Evolutionary conservation across 2,329 filamentous ascomycete species (phyloP).

Genomic region (Penicillium sclerotigenum): DNA sequence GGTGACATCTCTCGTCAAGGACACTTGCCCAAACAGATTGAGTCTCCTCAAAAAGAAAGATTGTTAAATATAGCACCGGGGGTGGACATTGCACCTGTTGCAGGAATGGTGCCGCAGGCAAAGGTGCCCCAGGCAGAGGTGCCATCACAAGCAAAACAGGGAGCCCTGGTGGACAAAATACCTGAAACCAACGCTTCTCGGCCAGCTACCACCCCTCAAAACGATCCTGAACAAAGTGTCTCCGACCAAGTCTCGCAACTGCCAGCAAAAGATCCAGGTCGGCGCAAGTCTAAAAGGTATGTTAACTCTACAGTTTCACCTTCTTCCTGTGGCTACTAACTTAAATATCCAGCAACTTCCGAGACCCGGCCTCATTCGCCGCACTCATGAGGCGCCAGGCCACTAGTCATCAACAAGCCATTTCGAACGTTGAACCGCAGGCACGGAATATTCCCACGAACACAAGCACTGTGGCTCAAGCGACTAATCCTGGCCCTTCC

Average conservation of each 20-base stretch:
- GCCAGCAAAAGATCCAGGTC: background rate
- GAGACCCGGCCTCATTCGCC: background rate
- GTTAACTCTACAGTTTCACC: background rate
- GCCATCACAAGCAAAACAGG: background rate
- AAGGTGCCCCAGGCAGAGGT: too few species aligned
- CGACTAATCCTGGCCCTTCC: background rate
- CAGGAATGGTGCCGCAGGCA: too few species aligned
- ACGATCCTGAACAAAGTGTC: background rate
- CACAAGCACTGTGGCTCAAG: background rate
- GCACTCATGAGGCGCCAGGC: constrained; percentile 3
- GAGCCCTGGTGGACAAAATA: too few species aligned
- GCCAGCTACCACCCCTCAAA: background rate
- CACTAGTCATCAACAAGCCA: background rate
- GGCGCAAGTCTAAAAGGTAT: constrained; percentile 7
- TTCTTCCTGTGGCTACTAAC: background rate
- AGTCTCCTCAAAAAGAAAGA: background rate
- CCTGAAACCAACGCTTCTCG: background rate
- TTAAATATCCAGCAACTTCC: background rate
- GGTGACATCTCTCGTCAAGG: background rate
- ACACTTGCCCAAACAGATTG: background rate
- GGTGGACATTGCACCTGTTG: background rate
- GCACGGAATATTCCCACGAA: background rate
- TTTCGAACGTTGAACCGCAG: background rate
- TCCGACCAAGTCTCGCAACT: background rate
- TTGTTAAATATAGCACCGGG: background rate